Conservation (phyloP, 169 alveolate genomes). For the Nephromyces sp. region DNA sequence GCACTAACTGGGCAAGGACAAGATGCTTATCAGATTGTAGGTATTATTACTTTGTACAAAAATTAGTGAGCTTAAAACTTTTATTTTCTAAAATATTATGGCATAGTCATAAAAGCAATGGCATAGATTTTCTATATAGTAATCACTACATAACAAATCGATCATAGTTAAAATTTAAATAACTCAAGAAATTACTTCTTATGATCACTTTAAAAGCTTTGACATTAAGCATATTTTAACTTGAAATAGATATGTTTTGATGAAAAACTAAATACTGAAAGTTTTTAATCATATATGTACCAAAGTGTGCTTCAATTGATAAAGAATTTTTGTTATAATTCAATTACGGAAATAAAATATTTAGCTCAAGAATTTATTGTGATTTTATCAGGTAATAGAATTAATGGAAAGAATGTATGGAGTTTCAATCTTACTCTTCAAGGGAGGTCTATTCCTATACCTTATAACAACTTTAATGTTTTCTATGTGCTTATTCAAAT, state of each 20-base stretch:
- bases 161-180: neutral
- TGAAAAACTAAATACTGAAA: too few species aligned
- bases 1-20: slow-evolving; percentile 25
- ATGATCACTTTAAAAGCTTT: neutral
- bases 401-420: slow-evolving; percentile 8
- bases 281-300: too few species aligned
- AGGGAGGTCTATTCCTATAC: slow-evolving; percentile 7
- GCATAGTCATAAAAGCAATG: neutral
- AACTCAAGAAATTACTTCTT: neutral
- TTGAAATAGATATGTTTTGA: neutral
- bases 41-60: neutral
- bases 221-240: neutral
- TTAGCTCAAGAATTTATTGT: neutral
- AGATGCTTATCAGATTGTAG: slow-evolving; percentile 2
- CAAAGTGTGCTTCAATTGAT: too few species aligned
- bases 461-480: slow-evolving; percentile 10
- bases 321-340: neutral
- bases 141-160: neutral
- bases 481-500: neutral
- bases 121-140: neutral
- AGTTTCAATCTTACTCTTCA: neutral
- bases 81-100: too few species aligned
- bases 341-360: neutral
- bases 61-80: neutral
- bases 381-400: slow-evolving; percentile 1